Evolutionary conservation across 371 early-diverging fungal genomes (phyloP).

Genomic region (Rhizopus microsporus): DNA sequence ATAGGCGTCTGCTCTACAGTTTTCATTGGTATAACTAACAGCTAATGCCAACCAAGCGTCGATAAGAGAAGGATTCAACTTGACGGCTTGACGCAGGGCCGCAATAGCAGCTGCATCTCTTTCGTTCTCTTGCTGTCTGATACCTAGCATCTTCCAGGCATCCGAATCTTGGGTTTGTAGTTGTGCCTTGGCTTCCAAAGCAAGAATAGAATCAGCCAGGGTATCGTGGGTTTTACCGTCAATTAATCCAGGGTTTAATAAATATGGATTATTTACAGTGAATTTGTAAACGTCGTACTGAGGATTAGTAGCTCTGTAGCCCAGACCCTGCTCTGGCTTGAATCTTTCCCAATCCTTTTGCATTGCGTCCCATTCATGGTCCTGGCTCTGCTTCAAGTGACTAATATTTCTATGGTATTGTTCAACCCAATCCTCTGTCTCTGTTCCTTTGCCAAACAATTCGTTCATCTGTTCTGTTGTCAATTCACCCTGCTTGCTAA

Average conservation of each 20-base stretch:
- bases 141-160: slow-evolving; percentile 83
- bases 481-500: slow-evolving; percentile 24
- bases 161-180: slow-evolving; percentile 74
- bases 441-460: slow-evolving; percentile 55
- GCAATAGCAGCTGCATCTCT: slow-evolving; percentile 86
- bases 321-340: slow-evolving; percentile 40
- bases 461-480: slow-evolving; percentile 48
- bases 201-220: slow-evolving; percentile 85
- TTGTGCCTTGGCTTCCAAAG: slow-evolving; percentile 92
- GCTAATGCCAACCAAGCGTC: slow-evolving; percentile 83
- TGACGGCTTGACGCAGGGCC: slow-evolving; percentile 75
- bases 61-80: slow-evolving; percentile 62
- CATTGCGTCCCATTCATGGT: slow-evolving; percentile 77
- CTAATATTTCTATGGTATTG: slow-evolving; percentile 73
- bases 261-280: slow-evolving; percentile 77
- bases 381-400: slow-evolving; percentile 66
- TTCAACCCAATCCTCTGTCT: slow-evolving; percentile 64
- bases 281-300: slow-evolving; percentile 79
- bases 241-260: slow-evolving; percentile 47
- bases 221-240: slow-evolving; percentile 56
- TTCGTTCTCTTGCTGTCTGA: slow-evolving; percentile 91
- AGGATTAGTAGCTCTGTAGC: slow-evolving; percentile 65
- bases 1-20: slow-evolving; percentile 75
- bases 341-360: slow-evolving; percentile 71
- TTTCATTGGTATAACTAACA: slow-evolving; percentile 91